Evolutionary conservation across 2,329 filamentous ascomycete species (phyloP).

Genomic region (Penicillium sp.): DNA sequence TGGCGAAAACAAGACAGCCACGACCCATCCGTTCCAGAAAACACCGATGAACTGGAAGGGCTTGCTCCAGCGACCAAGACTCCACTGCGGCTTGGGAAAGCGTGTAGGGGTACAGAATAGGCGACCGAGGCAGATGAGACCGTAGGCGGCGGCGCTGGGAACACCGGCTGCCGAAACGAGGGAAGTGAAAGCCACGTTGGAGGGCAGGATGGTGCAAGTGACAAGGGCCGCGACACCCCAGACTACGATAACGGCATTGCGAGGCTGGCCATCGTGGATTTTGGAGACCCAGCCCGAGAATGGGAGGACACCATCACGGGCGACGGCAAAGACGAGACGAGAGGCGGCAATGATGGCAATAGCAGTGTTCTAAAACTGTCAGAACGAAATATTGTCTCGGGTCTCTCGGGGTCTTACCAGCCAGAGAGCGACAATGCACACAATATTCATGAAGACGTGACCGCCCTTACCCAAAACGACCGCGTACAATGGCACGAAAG

Average conservation of each 20-base stretch:
- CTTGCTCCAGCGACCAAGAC: slow-evolving; percentile 47
- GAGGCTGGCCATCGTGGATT: slow-evolving; percentile 58
- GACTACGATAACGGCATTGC: slow-evolving; percentile 61
- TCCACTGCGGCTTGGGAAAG: slow-evolving; percentile 39
- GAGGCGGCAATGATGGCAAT: slow-evolving; percentile 61
- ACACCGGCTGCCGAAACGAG: slow-evolving; percentile 56
- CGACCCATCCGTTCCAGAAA: slow-evolving; percentile 54
- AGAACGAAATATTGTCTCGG: not conserved
- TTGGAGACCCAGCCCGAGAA: slow-evolving; percentile 59
- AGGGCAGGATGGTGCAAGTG: slow-evolving; percentile 61
- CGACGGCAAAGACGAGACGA: slow-evolving; percentile 48
- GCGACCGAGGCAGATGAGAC: slow-evolving; percentile 52
- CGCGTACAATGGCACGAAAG: slow-evolving; percentile 60
- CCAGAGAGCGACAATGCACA: slow-evolving; percentile 38
- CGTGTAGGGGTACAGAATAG: slow-evolving; percentile 49
- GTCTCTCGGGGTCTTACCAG: slow-evolving; percentile 13
- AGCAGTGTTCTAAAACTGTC: slow-evolving; percentile 51
- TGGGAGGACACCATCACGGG: slow-evolving; percentile 57
- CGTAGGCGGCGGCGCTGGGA: slow-evolving; percentile 54
- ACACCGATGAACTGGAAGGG: slow-evolving; percentile 51
- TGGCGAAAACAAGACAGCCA: slow-evolving; percentile 50
- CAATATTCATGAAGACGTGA: slow-evolving; percentile 62
- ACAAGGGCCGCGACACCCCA: slow-evolving; percentile 56
- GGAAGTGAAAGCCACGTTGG: slow-evolving; percentile 54
- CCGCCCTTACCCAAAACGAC: slow-evolving; percentile 56